Evolutionary conservation across 352 stramenopile species (phyloP).

Genomic region (Pythium scleroteichum): DNA sequence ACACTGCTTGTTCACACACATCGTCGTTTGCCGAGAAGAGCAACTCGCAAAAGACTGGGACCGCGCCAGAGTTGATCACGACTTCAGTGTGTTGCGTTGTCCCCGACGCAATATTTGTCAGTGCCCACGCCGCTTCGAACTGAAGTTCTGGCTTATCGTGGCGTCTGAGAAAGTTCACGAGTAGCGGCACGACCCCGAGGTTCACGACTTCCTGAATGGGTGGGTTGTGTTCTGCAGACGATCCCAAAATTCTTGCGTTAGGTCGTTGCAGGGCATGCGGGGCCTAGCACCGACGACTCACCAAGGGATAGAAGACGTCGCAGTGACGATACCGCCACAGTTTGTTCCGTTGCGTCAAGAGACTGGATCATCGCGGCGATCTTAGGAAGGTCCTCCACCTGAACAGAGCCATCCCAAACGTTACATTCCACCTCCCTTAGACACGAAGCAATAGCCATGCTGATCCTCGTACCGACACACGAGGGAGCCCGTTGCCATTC

Average conservation of each 20-base stretch:
- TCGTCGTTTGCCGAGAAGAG: slow-evolving; percentile 97
- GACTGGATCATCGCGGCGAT: slow-evolving; percentile 96
- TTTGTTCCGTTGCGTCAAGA: slow-evolving; percentile 90
- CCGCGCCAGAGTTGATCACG: slow-evolving; percentile 96
- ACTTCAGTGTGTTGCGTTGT: slow-evolving; percentile 98
- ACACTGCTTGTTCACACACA: slow-evolving; percentile 96
- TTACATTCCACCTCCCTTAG: not conserved
- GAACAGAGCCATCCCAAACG: slow-evolving; percentile 14
- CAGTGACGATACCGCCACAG: slow-evolving; percentile 95
- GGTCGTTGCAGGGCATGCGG: not conserved
- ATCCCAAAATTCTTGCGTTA: not conserved
- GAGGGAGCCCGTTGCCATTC: slow-evolving; percentile 3
- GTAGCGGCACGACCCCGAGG: slow-evolving; percentile 94
- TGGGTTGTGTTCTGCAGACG: slow-evolving; percentile 92
- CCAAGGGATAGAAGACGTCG: slow-evolving; percentile 97
- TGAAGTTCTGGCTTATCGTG: slow-evolving; percentile 94
- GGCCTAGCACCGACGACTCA: slow-evolving; percentile 31
- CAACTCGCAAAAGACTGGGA: slow-evolving; percentile 97
- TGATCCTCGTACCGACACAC: slow-evolving; percentile 21
- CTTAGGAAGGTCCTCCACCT: slow-evolving; percentile 93
- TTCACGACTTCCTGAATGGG: slow-evolving; percentile 99
- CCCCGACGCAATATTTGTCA: slow-evolving; percentile 99
- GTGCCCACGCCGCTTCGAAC: slow-evolving; percentile 99
- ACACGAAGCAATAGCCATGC: no score
- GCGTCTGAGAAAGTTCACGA: slow-evolving; percentile 96